Base-by-base conservation (phyloP, 2,329 filamentous ascomycete species). In the Chaetomiaceae sp. region DNA sequence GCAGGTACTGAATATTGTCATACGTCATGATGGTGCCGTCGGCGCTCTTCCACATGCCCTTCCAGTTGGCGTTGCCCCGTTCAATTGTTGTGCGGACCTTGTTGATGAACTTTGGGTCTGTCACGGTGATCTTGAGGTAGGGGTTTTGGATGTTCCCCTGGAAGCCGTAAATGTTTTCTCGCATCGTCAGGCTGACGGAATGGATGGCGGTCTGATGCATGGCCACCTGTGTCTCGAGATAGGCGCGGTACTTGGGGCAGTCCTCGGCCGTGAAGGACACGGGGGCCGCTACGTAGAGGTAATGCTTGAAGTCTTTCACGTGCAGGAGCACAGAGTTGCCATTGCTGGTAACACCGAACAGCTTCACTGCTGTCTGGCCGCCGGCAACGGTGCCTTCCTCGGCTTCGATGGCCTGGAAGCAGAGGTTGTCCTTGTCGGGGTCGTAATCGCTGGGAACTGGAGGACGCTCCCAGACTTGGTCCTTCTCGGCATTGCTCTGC, bases 271-370 rank as follows among this genome's bases (percentile, higher is more conserved):
- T 81, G 69, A 99, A 99, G 23, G 82, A 81, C 8, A 91, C 75
- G 0, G 94, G 94, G 0, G 95, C 94, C 9, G 89, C 87, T 41
- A 97, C 84, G 65, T 96, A 99, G 51, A 99, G 82, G 67, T 99
- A 99, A 69, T 99, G 94, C 62, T 90, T 86, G 71, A 99, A 99
- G 65, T 90, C 89, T 14, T 89, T 96, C 58, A 99, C 91, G 69
- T 99, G 94, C 11, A 99, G 77, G 69, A 99, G 81, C 34, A 96
- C 90, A 3, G 94, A 99, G 70, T 99, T 87, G 49, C 94, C 94
- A 56, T 76, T 69, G 63, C 82, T 71, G 1, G 90, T 96, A 4
- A 97, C 90, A 63, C 94, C 94, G 71, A 97, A 99, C 18, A 99
- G 79, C 74, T 94, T 95, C 53, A 99, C 82, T 0, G 89, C 86